phyloP scores from a whole-genome alignment of 139 green algal genomes.

The Chloropicon primus region DNA sequence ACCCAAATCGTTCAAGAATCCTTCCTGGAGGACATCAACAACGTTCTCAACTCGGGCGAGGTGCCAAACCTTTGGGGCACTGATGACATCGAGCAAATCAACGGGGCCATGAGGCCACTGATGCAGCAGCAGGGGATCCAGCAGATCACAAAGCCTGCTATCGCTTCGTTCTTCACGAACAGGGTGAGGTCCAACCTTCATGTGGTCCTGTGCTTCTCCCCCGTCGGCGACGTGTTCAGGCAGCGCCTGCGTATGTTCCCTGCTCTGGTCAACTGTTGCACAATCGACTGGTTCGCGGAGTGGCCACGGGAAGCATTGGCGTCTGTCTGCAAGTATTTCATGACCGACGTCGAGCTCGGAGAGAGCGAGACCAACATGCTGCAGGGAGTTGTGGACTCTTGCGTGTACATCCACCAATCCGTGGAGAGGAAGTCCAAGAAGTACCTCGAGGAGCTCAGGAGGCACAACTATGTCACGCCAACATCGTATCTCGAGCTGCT shows the following conservation, averaged over 20 bases:
- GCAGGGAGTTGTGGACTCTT: constrained; percentile 26
- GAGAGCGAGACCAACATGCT: constrained; percentile 26
- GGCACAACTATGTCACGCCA: constrained; percentile 67
- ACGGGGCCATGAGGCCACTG: constrained; percentile 35
- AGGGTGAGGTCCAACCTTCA: constrained; percentile 52
- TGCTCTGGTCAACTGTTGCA: constrained; percentile 71
- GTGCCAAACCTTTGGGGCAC: constrained; percentile 52
- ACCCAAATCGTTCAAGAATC: constrained; percentile 66
- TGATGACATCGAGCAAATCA: constrained; percentile 61
- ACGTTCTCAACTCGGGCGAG: constrained; percentile 66
- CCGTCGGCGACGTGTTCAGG: constrained; percentile 65
- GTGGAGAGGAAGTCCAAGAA: constrained; percentile 37
- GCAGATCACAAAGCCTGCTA: constrained; percentile 37
- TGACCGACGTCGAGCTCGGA: constrained; percentile 43
- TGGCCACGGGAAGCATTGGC: constrained; percentile 57
- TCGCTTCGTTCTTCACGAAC: constrained; percentile 48
- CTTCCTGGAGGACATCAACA: constrained; percentile 77
- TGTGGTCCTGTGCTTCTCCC: constrained; percentile 63
- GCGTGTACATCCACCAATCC: constrained; percentile 51
- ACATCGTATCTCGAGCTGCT: constrained; percentile 82
- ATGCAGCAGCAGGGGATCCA: constrained; percentile 37
- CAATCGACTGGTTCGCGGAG: constrained; percentile 74
- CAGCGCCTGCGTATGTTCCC: constrained; percentile 75
- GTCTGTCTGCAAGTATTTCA: constrained; percentile 37
- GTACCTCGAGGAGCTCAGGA: constrained; percentile 52